Evolutionary conservation across 2,329 filamentous ascomycete genomes (phyloP).

Genomic region (Metarhizium guizhouense): DNA sequence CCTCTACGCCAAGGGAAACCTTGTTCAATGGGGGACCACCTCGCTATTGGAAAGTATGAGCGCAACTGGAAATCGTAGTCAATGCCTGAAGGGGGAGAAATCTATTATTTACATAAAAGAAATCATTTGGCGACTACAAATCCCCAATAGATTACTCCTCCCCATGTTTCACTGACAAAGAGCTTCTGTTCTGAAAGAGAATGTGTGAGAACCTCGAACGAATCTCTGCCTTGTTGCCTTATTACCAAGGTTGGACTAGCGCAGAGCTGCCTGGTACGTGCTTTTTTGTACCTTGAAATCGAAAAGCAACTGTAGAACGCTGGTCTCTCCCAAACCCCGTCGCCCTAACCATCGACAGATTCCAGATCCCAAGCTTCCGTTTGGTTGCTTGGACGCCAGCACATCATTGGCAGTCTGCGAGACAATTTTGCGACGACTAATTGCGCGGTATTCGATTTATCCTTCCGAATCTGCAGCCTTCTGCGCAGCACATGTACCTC

Average conservation of each 20-base stretch:
- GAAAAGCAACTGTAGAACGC: slow-evolving; percentile 6
- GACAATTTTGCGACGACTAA: background rate
- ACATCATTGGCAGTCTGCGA: background rate
- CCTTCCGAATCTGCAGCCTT: slow-evolving; percentile 1
- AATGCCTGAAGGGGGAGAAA: no score
- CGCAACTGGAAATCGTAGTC: no score
- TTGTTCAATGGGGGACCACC: no score
- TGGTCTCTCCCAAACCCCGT: slow-evolving; percentile 2
- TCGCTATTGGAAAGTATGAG: no score
- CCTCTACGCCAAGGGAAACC: no score
- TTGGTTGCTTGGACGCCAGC: background rate
- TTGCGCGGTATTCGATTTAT: background rate
- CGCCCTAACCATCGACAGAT: background rate
- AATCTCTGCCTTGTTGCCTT: slow-evolving; percentile 25
- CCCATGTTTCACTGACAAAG: background rate
- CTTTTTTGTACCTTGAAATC: slow-evolving; percentile 5
- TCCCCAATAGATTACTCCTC: no score
- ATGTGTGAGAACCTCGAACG: background rate
- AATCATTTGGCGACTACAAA: no score
- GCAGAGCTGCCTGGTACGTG: slow-evolving; percentile 14
- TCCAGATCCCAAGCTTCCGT: background rate
- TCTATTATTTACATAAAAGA: no score
- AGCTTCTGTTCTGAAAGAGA: background rate
- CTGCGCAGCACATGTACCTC: slow-evolving; percentile 1
- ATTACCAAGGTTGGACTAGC: slow-evolving; percentile 17